Evolutionary conservation across 257 asterid genomes (phyloP).

Genomic region (Linderniella brevidens): DNA sequence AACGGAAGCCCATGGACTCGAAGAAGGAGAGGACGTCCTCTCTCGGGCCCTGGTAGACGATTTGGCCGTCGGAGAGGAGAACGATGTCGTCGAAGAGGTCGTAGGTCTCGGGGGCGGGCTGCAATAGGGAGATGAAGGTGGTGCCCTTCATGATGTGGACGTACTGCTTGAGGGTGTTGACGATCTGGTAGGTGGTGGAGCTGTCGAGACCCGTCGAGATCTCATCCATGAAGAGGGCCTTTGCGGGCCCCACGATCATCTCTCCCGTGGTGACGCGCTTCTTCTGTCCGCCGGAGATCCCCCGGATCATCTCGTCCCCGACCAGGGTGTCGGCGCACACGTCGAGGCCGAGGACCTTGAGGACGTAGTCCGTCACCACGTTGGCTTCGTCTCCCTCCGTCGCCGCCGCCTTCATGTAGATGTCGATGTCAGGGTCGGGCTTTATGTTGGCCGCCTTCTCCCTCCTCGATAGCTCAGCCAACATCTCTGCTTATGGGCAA

Average conservation of each 20-base stretch:
- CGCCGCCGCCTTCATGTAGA: slow-evolving; percentile 41
- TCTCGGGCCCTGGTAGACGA: slow-evolving; percentile 49
- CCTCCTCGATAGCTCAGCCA: too few species aligned
- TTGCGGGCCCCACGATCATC: slow-evolving; percentile 53
- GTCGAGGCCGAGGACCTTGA: slow-evolving; percentile 34
- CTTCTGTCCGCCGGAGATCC: slow-evolving; percentile 42
- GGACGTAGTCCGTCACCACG: slow-evolving; percentile 27
- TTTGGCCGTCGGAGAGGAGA: slow-evolving; percentile 35
- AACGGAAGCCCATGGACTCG: slow-evolving; percentile 47
- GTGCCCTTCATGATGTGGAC: slow-evolving; percentile 59
- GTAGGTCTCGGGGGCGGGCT: slow-evolving; percentile 58
- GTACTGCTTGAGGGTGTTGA: slow-evolving; percentile 29
- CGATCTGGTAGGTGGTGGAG: slow-evolving; percentile 44
- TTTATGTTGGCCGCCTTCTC: too few species aligned
- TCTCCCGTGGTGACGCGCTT: slow-evolving; percentile 44
- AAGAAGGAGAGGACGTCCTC: slow-evolving; percentile 33
- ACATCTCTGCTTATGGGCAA: too few species aligned
- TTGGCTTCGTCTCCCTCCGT: slow-evolving; percentile 36
- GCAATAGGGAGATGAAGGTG: slow-evolving; percentile 49
- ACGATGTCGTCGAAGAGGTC: slow-evolving; percentile 46
- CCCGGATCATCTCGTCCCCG: slow-evolving; percentile 39
- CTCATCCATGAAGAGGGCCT: slow-evolving; percentile 64
- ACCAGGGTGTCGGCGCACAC: slow-evolving; percentile 41
- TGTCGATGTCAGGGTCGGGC: too few species aligned
- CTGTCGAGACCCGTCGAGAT: slow-evolving; percentile 59